Evolutionary conservation across 2,329 filamentous ascomycete species (phyloP), one percentile per base, ranked within the genome.

Genomic region (Aspergillus versicolor): DNA sequence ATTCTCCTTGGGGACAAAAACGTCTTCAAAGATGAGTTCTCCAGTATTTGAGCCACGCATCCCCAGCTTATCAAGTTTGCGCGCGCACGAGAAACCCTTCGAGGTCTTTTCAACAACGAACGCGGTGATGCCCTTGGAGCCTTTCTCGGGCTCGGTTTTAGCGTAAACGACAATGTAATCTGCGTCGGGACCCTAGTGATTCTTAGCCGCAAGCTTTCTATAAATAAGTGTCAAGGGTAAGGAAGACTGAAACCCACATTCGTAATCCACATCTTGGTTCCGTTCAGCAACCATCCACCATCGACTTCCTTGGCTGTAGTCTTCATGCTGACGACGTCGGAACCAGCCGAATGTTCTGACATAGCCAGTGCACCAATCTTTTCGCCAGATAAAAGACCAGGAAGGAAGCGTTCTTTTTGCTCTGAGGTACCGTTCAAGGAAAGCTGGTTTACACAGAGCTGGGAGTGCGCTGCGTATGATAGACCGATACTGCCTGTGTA

Each of bases 201-300:
- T 17, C 7, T 53, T 46, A 53, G 50, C 42, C 41, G n/a, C 30
- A 19, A 19, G 5, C 24, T 15, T 12, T 15, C n/a, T 13, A 22
- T 24, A 13, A 43, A 37, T 12, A 6, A 21, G 27, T 30, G 27
- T 4, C 27, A 30, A 30, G 27, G 27, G 27, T 30, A 30, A 30
- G 27, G 8, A 30, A 30, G 9, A 17, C 32, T 21, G n/a, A n/a
- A 17, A 66, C 74, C 43, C 64, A 83, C 91, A 75, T 99, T 99
- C 61, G 93, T 99, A 72, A 99, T 99, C 93, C 93, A 99, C 93
- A 97, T 97, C 82, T 99, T 97, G 59, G 88, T 90, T 32, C 92
- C 93, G 69, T 92, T 91, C 54, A 99, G 79, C 19, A 92, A 61
- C 73, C 89, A 97, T 27, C 93, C 93, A 37, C 92, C 92, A 67